Base-by-base conservation (phyloP, 148 eudicot genomes). In the Limonium bicolor region DNA sequence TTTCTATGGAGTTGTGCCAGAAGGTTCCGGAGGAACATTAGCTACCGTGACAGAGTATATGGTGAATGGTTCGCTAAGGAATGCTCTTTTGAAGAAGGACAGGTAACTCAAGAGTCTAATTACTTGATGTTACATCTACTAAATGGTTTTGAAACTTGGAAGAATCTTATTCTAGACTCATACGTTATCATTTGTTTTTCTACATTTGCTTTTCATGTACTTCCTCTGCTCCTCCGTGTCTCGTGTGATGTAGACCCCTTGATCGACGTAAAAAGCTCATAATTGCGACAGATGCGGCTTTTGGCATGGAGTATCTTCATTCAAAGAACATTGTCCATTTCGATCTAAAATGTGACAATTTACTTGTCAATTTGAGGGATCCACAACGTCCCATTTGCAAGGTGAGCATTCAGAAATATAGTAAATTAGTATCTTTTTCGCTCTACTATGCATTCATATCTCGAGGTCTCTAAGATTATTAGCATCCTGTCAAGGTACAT, bases 271-370 rank as follows among this genome's bases (percentile, higher is more conserved):
- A 41, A 41, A 88, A 83, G 76, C 92, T 88, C 60, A 67, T 77
- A 49, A 77, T 88, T 61, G 90, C 96, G 48, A 83, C 83, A 90
- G 96, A 88, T 80, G 90, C 96, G 49, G 96, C 96, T 55, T 83
- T 88, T 70, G 96, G 96, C 48, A 88, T 88, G 96, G 96, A 88
- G 62, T 87, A 88, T 60, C 66, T 88, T 71, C 96, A 88, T 55
- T 77, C 78, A 27, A 88, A 72, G 60, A 88, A 74, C 68, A 80
- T 88, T 47, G 90, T 88, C 64, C 96, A 88, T 74, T 88, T 88
- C 65, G 96, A 88, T 77, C 66, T 88, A 59, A 88, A 88, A 66
- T 83, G 96, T 66, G 96, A 88, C 72, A 88, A 88, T 65, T 60
- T 88, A 56, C 73, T 88, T 51, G 94, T 88, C 33, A 83, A 76